A percentile compares a stretch with the other conserved stretches of the same genome.
Conservation (phyloP, 2,329 filamentous ascomycete species). For the Coleophoma eucalyptorum region DNA sequence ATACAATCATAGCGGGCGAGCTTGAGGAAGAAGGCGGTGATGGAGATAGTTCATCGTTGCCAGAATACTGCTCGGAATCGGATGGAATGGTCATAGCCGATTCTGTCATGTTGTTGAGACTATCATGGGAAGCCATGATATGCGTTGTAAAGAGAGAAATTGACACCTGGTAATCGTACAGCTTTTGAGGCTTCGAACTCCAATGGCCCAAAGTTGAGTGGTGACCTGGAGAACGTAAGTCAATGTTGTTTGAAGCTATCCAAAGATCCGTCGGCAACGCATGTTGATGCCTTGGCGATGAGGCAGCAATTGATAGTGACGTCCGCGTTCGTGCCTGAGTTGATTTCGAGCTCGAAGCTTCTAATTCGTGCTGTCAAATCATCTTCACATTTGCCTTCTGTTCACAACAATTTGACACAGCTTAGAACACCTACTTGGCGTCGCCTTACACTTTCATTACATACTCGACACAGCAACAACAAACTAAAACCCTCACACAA, state of each 20-base stretch:
- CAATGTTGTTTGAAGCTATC: not conserved
- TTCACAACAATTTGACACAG: not conserved
- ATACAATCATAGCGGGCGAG: conserved; percentile 73
- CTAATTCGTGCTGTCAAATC: too few species aligned
- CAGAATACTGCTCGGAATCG: conserved; percentile 80
- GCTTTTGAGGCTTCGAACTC: not conserved
- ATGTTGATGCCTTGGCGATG: not conserved
- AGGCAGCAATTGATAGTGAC: not conserved
- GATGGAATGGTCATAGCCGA: conserved; percentile 76
- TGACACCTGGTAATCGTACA: too few species aligned
- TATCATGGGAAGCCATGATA: conserved; percentile 50
- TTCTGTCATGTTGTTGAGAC: conserved; percentile 56
- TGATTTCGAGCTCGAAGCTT: not conserved
- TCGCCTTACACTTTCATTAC: not conserved
- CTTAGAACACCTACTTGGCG: not conserved
- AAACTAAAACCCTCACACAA: conserved; percentile 1
- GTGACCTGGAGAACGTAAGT: too few species aligned
- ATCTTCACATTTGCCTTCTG: too few species aligned
- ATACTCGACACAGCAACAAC: too few species aligned
- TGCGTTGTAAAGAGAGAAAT: not conserved
- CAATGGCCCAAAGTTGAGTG: not conserved
- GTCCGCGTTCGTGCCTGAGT: not conserved
- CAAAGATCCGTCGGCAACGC: not conserved
- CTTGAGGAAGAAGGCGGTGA: conserved; percentile 57
- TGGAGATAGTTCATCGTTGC: conserved; percentile 55